Evolutionary conservation across 1,284 basidiomycete species (phyloP).

Genomic region (Tilletia indica): DNA sequence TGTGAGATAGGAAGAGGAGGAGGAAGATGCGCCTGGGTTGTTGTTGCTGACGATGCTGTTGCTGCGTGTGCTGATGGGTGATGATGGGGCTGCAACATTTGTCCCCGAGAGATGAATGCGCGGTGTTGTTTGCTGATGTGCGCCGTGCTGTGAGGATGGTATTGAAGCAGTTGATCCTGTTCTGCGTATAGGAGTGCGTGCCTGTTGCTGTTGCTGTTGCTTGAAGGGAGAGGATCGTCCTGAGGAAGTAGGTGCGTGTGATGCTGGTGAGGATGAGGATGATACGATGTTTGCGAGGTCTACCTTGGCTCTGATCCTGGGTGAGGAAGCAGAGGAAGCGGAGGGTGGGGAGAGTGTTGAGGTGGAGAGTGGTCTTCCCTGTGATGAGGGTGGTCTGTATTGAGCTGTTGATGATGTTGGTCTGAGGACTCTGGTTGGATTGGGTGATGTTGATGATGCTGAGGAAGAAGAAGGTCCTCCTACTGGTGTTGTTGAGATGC

Average conservation of each 20-base stretch:
- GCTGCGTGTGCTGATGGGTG: not conserved
- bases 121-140: not conserved
- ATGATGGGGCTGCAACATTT: not conserved
- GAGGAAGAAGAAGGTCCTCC: not conserved
- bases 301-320: constrained; percentile 8
- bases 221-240: constrained; percentile 15
- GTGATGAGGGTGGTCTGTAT: not conserved
- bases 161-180: not conserved
- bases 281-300: constrained; percentile 13
- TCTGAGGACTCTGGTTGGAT: not conserved
- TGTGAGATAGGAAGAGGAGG: not conserved
- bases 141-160: not conserved
- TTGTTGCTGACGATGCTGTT: constrained; percentile 8
- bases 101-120: not conserved
- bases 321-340: not conserved
- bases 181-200: not conserved
- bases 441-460: not conserved
- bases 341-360: constrained; percentile 1
- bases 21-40: too few species aligned
- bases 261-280: not conserved
- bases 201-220: not conserved
- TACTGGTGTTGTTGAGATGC: not conserved
- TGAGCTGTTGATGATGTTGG: not conserved
- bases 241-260: not conserved
- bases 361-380: not conserved